Percentiles rank a stretch among this genome's conserved stretches.
phyloP scores from a whole-genome alignment of 495 filamentous ascomycete species.

The Bacidia rubella region DNA sequence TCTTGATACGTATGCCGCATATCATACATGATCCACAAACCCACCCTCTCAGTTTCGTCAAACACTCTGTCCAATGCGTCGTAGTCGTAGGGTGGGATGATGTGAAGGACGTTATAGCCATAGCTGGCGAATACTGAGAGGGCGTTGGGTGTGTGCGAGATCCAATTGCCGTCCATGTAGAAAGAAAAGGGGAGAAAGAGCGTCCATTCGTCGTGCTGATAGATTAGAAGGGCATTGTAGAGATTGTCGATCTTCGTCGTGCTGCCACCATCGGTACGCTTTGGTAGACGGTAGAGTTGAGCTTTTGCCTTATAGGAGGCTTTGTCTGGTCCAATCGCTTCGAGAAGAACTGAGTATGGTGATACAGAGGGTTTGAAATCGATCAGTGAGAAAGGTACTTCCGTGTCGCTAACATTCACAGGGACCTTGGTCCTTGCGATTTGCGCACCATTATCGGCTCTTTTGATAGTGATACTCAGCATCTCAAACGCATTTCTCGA shows the following conservation, averaged over 20 bases:
- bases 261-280: constrained; percentile 40
- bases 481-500: not conserved
- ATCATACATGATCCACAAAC: constrained; percentile 53
- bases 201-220: constrained; percentile 28
- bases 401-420: constrained; percentile 33
- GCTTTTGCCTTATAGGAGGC: constrained; percentile 32
- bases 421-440: constrained; percentile 21
- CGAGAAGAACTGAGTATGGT: constrained; percentile 30
- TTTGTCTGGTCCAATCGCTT: constrained; percentile 18
- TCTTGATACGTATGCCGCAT: constrained; percentile 50
- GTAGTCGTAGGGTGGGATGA: constrained; percentile 29
- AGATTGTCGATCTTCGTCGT: constrained; percentile 49
- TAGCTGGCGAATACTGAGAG: constrained; percentile 32
- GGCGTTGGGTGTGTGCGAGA: constrained; percentile 30
- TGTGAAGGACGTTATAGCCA: constrained; percentile 42
- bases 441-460: constrained; percentile 7
- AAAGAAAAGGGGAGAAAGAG: constrained; percentile 50
- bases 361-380: constrained; percentile 29
- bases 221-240: constrained; percentile 39
- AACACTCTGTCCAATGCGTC: constrained; percentile 36
- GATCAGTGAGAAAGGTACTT: constrained; percentile 33
- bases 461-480: constrained; percentile 3
- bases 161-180: constrained; percentile 47
- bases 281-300: constrained; percentile 40
- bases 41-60: constrained; percentile 38